A percentile compares a stretch with the other conserved stretches of the same genome.
Conservation (phyloP, 2,329 filamentous ascomycete species). For the Neonectria hederae region DNA sequence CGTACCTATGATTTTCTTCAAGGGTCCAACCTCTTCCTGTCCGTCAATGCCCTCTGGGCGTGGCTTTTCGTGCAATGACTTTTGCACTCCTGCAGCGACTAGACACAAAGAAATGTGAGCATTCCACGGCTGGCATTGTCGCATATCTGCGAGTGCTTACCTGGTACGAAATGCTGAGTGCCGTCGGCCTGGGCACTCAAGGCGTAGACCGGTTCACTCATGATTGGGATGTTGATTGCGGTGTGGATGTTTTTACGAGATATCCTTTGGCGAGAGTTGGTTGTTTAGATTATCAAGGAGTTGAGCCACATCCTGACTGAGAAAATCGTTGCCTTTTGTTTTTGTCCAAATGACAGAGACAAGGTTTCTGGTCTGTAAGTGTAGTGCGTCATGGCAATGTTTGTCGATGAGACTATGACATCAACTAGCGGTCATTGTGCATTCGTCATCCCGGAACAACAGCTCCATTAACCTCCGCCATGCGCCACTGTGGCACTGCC, state of each 20-base stretch:
- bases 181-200: slow-evolving; percentile 20
- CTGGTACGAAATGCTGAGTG: background rate
- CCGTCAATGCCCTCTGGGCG: background rate
- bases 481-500: background rate
- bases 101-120: background rate
- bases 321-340: background rate
- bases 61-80: background rate
- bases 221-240: background rate
- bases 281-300: background rate
- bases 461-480: background rate
- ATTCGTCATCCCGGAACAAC: background rate
- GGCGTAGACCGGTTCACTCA: slow-evolving; percentile 20
- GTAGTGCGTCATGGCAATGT: background rate
- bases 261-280: background rate
- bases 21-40: slow-evolving; percentile 20
- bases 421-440: background rate
- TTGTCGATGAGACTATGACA: background rate
- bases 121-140: background rate
- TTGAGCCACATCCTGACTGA: background rate
- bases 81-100: background rate
- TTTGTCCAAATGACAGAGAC: background rate
- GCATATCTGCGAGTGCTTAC: background rate
- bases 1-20: slow-evolving; percentile 35
- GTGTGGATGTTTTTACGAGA: background rate
- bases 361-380: background rate